Evolutionary conservation across 345 rosid genomes (phyloP), one percentile per base, ranked within the genome.

Genomic region (Combretum micranthum): DNA sequence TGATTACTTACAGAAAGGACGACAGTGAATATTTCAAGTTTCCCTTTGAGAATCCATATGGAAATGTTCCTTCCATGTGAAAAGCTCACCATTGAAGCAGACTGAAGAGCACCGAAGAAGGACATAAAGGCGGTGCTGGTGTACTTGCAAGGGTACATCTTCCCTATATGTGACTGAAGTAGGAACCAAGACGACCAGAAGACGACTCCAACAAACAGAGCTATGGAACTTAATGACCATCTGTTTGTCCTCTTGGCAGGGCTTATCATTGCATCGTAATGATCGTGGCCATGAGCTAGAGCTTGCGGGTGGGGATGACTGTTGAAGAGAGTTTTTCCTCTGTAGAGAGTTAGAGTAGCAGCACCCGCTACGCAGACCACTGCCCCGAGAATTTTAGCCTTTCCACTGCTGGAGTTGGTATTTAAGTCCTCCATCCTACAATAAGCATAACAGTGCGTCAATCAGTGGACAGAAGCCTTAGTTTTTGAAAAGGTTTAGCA

Each of bases 151-250:
- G 88, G 86, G 60, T 68, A 82, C 60, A 63, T 70, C 70, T 64
- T 75, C 60, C 81, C 76, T 26, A 85, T 74, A 3, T 60, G 47
- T 43, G 85, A 68, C 61, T 85, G 84, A 45, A 75, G 71, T 3
- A 80, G 23, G 64, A 80, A 85, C 86, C 86, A 85, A 12, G 82
- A 74, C 43, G 86, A 71, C 86, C 86, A 85, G 57, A 76, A 44
- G n/a, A 80, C 12, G 18, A 76, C 65, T 44, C 84, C 86, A 0
- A 61, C 67, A 3, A 66, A 47, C 76, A 80, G 58, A 23, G 79
- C 77, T 52, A 76, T 55, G 20, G 73, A 72, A 7, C 92, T 84
- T 13, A 70, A 8, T 4, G 76, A 54, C 92, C 91, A 80, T 60
- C 61, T 72, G 56, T 60, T 67, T 3, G 53, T 21, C 47, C 64